A percentile compares a stretch with the other conserved stretches of the same genome.
phyloP scores from a whole-genome alignment of 78 protist species.

The Guillardia theta region DNA sequence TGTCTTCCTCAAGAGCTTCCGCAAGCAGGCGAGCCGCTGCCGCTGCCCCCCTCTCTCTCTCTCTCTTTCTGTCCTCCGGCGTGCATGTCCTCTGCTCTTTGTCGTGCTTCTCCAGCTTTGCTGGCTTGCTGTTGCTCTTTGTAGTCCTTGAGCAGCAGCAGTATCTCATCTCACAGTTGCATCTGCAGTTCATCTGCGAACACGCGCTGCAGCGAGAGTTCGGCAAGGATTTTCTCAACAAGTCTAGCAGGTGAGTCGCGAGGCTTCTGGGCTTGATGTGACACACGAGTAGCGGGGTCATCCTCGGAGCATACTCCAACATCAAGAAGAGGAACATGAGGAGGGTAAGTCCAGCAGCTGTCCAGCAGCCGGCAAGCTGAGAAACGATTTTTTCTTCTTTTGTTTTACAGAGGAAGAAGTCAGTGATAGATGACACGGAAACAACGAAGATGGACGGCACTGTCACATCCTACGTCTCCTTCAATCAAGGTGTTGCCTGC shows the following conservation, averaged over 20 bases:
- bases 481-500: background rate
- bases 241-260: too few species aligned
- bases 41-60: too few species aligned
- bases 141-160: too few species aligned
- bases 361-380: background rate
- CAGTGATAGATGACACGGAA: too few species aligned
- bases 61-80: too few species aligned
- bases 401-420: too few species aligned
- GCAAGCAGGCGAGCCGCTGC: background rate
- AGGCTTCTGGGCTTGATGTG: background rate
- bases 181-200: conserved; percentile 9
- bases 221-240: too few species aligned
- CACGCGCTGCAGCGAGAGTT: too few species aligned
- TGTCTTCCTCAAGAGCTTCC: background rate
- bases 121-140: too few species aligned
- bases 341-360: background rate
- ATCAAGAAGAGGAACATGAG: background rate
- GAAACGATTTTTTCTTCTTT: background rate
- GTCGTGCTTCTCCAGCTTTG: too few species aligned
- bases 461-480: background rate
- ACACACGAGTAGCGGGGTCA: background rate
- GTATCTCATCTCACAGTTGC: too few species aligned
- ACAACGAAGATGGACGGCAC: background rate
- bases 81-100: too few species aligned
- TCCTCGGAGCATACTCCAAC: background rate